phyloP scores from a whole-genome alignment of 257 asterid genomes.

The Solanum peruvianum region DNA sequence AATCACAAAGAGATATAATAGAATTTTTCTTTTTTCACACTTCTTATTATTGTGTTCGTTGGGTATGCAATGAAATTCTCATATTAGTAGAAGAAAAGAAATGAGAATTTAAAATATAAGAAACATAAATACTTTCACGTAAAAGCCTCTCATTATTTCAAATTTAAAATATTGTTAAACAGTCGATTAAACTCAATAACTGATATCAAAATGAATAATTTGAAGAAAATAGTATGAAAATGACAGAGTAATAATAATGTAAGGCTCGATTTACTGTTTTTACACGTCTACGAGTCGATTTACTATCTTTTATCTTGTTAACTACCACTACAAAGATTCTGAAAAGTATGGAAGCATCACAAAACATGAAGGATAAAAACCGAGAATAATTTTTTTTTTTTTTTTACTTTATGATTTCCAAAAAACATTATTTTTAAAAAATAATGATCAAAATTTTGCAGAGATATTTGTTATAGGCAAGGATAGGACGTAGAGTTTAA shows the following conservation, averaged over 20 bases:
- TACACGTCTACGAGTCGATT: not conserved
- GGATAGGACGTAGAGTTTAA: not conserved
- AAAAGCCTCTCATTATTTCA: too few species aligned
- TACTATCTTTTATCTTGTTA: not conserved
- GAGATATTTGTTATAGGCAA: not conserved
- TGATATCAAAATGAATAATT: too few species aligned
- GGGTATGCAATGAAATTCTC: not conserved
- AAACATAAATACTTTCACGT: not conserved
- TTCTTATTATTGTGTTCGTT: too few species aligned
- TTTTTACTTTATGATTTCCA: not conserved
- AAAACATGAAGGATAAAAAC: not conserved
- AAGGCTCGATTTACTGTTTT: not conserved
- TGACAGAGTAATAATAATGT: not conserved
- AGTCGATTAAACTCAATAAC: too few species aligned
- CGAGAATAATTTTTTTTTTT: not conserved
- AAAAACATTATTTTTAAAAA: not conserved
- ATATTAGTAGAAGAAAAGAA: not conserved
- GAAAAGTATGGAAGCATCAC: not conserved
- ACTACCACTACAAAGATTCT: not conserved
- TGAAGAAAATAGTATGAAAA: not conserved
- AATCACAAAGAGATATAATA: too few species aligned
- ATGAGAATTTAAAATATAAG: not conserved
- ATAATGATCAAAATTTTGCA: not conserved
- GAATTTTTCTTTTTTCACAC: too few species aligned
- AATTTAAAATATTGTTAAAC: too few species aligned